Percentiles rank a stretch among this genome's conserved stretches.
Evolutionary conservation across 441 rosid species (phyloP).

Genomic region (Pelargonium exstipulatum): DNA sequence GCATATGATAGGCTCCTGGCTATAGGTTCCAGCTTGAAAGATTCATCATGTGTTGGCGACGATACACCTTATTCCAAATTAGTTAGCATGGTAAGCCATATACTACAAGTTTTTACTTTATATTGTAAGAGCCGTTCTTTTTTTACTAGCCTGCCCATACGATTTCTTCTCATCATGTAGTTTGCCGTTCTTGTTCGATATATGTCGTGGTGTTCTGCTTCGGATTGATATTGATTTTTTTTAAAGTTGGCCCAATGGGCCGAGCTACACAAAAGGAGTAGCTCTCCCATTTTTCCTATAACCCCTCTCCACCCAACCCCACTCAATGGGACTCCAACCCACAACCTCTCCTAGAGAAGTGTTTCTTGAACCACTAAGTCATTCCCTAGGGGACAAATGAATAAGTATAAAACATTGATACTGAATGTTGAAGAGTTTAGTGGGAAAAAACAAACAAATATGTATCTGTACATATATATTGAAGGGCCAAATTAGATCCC

Average conservation of each 20-base stretch:
- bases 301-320: no score
- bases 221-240: no score
- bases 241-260: no score
- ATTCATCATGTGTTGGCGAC: constrained; percentile 30
- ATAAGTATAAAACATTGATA: not conserved
- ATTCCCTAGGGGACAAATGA: no score
- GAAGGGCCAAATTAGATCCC: not conserved
- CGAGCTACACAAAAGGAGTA: no score
- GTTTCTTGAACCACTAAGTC: no score
- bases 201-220: not conserved
- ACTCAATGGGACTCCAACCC: no score
- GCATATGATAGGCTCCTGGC: constrained; percentile 64
- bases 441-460: not conserved
- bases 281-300: no score
- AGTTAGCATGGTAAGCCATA: constrained; percentile 61
- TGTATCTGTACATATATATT: no score
- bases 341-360: no score
- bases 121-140: no score
- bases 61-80: constrained; percentile 50
- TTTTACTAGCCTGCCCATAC: not conserved
- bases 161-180: not conserved
- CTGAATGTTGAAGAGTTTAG: not conserved
- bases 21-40: constrained; percentile 47
- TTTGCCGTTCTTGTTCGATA: not conserved
- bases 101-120: not conserved